Evolutionary conservation across 1,284 basidiomycete genomes (phyloP).

Genomic region (Microstroma glucosiphilum): DNA sequence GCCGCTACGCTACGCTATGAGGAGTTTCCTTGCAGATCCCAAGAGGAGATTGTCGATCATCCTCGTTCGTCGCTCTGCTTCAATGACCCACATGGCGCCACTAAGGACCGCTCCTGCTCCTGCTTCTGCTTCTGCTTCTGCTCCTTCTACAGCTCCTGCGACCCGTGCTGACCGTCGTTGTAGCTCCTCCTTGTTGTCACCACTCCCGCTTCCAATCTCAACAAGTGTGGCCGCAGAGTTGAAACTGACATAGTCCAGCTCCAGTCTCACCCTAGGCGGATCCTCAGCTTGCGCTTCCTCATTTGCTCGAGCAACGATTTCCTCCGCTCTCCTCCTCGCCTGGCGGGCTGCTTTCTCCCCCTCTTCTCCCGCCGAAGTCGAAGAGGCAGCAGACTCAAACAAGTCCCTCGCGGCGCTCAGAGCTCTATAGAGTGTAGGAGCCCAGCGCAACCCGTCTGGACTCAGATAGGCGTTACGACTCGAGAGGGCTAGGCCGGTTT

Average conservation of each 20-base stretch:
- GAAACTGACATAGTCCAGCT: slow-evolving; percentile 79
- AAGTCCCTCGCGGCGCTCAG: slow-evolving; percentile 57
- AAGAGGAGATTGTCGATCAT: slow-evolving; percentile 88
- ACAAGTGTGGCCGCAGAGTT: slow-evolving; percentile 71
- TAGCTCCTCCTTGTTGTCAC: too few species aligned
- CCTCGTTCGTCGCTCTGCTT: slow-evolving; percentile 57
- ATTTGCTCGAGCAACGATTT: slow-evolving; percentile 20
- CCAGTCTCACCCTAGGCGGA: slow-evolving; percentile 56
- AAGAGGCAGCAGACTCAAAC: slow-evolving; percentile 20
- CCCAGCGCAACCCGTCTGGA: slow-evolving; percentile 56
- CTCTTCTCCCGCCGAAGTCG: slow-evolving; percentile 13
- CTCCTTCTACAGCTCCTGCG: slow-evolving; percentile 12
- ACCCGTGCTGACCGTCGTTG: too few species aligned
- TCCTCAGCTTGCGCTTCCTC: slow-evolving; percentile 46
- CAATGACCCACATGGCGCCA: slow-evolving; percentile 73
- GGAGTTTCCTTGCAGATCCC: slow-evolving; percentile 53
- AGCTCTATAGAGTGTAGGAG: slow-evolving; percentile 68
- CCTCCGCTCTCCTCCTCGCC: slow-evolving; percentile 14
- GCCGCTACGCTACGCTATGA: too few species aligned
- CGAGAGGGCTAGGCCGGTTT: slow-evolving; percentile 71
- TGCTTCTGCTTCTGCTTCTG: slow-evolving; percentile 45
- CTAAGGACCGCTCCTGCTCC: slow-evolving; percentile 66
- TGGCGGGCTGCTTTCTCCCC: slow-evolving; percentile 24
- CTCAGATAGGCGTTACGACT: slow-evolving; percentile 85
- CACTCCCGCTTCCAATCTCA: slow-evolving; percentile 16